Base-by-base conservation (phyloP, 176 grass and related monocot genomes). In the Carex littledalei region DNA sequence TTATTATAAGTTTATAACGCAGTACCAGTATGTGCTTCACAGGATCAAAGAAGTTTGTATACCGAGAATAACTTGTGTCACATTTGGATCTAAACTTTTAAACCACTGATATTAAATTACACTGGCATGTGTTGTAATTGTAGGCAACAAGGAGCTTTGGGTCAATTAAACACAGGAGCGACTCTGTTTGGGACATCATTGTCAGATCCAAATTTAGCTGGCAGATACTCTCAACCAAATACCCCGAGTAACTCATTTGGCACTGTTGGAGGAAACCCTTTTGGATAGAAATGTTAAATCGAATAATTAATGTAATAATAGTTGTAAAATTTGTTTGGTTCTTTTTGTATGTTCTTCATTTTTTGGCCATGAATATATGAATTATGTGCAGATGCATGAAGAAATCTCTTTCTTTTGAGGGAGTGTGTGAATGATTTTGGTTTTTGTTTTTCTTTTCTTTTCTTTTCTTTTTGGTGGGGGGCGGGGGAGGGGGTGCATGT, bases 251-350 rank as follows among this genome's bases (percentile, higher is more conserved):
- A 54, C 41, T 89, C 89, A 59, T 94, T 91, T 15, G 81, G 86
- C 53, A 64, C 89, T 67, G 86, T 89, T 63, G 91, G 92, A 70
- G 89, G 95, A 85, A 98, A 98, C 85, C 95, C 95, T 31, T 98
- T 94, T 78, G 95, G 95, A 41, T 98, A 86, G 67, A 69, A 53
- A 17, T 57, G 16, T 67, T 60, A 17, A 50, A 32, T 58, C 60
- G 29, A 85, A 35, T 45, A n/a, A 26, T 43, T 49, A 60, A 73
- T 50, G 65, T 85, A 41, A 68, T 71, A 45, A n/a, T 81, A 67
- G 67, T 31, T 88, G 12, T 65, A 68, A 11, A 50, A 67, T 59
- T 80, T 41, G 15, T 81, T 22, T 83, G 61, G 57, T 83, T 55
- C 41, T 45, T 82, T 82, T 29, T 61, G 78, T 61, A 62, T 61